Conservation (phyloP, 805 yeast species). For the Starmerella apis region DNA sequence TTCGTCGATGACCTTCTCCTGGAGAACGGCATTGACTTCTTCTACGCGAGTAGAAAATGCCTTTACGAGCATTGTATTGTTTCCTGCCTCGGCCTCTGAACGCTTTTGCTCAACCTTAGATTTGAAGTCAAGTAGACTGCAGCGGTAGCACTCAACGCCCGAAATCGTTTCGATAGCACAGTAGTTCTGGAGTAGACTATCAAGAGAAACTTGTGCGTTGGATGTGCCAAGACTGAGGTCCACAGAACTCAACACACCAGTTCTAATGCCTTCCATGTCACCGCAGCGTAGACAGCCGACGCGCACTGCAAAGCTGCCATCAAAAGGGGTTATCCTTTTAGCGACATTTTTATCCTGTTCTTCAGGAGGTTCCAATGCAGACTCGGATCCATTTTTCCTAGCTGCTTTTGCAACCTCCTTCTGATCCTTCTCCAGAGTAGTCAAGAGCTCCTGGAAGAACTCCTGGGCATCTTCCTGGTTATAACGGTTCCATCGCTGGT, state of each 20-base stretch:
- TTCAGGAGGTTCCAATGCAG: not conserved
- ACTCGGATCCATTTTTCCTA: too few relatives aligned
- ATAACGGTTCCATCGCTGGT: conserved; percentile 63
- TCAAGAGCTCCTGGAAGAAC: conserved; percentile 56
- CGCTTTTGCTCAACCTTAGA: conserved; percentile 26
- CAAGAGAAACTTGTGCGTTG: conserved; percentile 13
- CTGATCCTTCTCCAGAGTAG: conserved; percentile 29
- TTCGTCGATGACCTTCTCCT: conserved; percentile 64
- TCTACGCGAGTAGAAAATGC: conserved; percentile 40
- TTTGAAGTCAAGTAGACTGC: conserved; percentile 47
- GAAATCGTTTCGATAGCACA: conserved; percentile 69
- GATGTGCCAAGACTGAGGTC: conserved; percentile 28
- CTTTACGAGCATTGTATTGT: conserved; percentile 1
- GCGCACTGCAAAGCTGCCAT: conserved; percentile 77
- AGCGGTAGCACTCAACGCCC: conserved; percentile 90
- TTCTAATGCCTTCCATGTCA: conserved; percentile 85
- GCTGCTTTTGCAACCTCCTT: conserved; percentile 16
- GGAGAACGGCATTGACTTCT: conserved; percentile 44
- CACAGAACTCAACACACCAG: conserved; percentile 49
- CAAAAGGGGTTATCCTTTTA: conserved; percentile 64
- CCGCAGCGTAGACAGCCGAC: conserved; percentile 88
- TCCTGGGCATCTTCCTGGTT: conserved; percentile 97
- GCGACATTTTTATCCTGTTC: not conserved
- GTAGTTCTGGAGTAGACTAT: conserved; percentile 28
- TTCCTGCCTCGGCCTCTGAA: not conserved